These are phyloP conservation scores for Aphanomyces astaci DNA, from an alignment of 352 stramenopile genomes.

Conservation along the genomic window DNA sequence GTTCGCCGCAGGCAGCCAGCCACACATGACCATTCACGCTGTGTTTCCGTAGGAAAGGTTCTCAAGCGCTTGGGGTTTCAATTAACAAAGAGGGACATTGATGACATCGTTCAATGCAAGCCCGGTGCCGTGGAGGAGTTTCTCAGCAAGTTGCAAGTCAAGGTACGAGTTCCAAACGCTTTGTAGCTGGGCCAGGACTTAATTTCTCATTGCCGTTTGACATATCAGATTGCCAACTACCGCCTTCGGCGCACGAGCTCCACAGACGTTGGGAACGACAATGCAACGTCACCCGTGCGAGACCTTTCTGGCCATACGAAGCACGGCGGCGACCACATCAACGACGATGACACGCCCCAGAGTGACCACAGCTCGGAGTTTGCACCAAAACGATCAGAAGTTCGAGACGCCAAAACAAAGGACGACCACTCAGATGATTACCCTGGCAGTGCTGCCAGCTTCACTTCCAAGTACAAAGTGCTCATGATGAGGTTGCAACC, in stretches of 20 bases:
- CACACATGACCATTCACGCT: conserved; percentile 5
- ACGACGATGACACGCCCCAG: too few species aligned
- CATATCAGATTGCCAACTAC: conserved; percentile 68
- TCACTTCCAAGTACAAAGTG: not conserved
- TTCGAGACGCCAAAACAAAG: conserved; percentile 9
- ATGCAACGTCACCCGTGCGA: not conserved
- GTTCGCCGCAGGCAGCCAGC: too few species aligned
- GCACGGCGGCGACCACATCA: not conserved
- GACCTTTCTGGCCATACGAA: not conserved
- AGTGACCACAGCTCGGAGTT: not conserved
- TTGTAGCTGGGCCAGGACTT: not conserved
- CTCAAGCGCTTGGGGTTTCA: conserved; percentile 74
- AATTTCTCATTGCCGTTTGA: not conserved
- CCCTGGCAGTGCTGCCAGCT: not conserved
- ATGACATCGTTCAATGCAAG: conserved; percentile 86
- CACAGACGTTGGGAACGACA: conserved; percentile 20
- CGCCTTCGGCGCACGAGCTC: conserved; percentile 35
- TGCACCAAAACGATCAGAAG: conserved; percentile 20
- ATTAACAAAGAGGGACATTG: conserved; percentile 85
- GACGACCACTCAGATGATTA: conserved; percentile 31
- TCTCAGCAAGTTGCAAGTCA: conserved; percentile 86
- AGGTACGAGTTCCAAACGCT: conserved; percentile 37
- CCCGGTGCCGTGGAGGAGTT: conserved; percentile 85
- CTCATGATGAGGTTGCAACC: not conserved
- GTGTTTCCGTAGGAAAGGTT: conserved; percentile 54